Base-by-base conservation (phyloP, 306 rosid species). In the Lathyrus aphaca region DNA sequence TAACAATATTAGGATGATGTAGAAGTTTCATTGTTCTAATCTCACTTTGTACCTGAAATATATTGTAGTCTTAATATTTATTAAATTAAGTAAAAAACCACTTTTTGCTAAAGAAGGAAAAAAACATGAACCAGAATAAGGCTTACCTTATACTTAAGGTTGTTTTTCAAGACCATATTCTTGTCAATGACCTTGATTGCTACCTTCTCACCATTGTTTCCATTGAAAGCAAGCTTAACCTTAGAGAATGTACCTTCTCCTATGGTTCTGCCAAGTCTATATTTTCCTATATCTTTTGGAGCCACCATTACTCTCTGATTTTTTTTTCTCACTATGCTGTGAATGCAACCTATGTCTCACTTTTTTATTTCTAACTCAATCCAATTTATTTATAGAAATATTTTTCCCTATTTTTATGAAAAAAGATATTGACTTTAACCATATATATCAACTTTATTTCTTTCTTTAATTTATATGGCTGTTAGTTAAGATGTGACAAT, bases 231-330 rank as follows among this genome's bases (percentile, higher is more conserved):
- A 9, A 86, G 83, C 80, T 88, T 91, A 42, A 91, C 97, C 90
- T 88, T 91, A 35, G 97, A 88, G 62, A 91, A 91, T 55, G 79
- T 74, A 40, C 97, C 97, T 79, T 91, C 95, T 64, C 96, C 96
- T 8, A 91, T 84, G 0, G 90, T 88, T 56, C 84, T 82, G 6
- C 82, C 82, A 12, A 91, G 81, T 66, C 71, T 73, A 63, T 91
- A 91, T 71, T 86, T 88, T 11, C 89, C 95, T 6, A 90, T 27
- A 35, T 15, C 84, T 66, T 79, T 68, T 35, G 72, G 73, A 48
- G 80, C 53, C 30, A 85, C 95, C 96, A 90, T 90, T 25, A 42
- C 46, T 66, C 46, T 38, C 59, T 10, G 10, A 18, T 23, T 5
- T 51, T 18, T 13, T 57, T 12, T 44, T 38, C 54, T 38, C 56